Evolutionary conservation across 768 basidiomycete species (phyloP), one percentile per base, ranked within the genome.

Genomic region (Boletus tylopilopsis): DNA sequence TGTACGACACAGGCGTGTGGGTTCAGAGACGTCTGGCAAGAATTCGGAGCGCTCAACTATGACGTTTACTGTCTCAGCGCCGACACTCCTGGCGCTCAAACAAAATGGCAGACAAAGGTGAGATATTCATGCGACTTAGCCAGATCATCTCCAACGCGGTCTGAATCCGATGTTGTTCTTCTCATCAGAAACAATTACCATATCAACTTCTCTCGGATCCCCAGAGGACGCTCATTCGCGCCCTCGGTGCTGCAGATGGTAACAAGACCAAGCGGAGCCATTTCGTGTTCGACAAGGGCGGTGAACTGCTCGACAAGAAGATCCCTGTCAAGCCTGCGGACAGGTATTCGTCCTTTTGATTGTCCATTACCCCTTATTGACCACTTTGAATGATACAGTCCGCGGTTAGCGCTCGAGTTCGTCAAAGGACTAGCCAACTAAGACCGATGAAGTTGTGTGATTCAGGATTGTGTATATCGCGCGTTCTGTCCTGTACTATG

Each of bases 1-100:
- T 96, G 94, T 71, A 97, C 93, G 4, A 85, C 72, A 30, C 94
- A 97, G 66, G 94, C 94, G 0, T 97, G 94, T 64, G 88, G 85
- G 5, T 98, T 89, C 76, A 78, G 92, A 18, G 94, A 97, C 64
- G 74, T 74, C 45, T 90, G 87, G 65, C 78, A 83, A 5, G 85
- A 89, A 55, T 94, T 94, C 66, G 73, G 78, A 3, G 70, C 79
- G 6, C 63, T 78, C 50, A 55, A 57, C 24, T 96, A 83, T 67
- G 76, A 76, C 45, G 85, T 95, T 35, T 91, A 91, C 64, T 92
- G 93, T 55, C 69, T 97, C 49, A 92, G 88, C 64, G 82, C 83
- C 6, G 93, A 94, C 67, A 73, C 79, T 8, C 79, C 89, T 1
- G 60, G 76, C 8, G 86, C 87, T 2, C 90, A 92, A 68, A 73